Evolutionary conservation across 2,329 filamentous ascomycete species (phyloP), one percentile per base, ranked within the genome.

Genomic region (Alternaria hordeiaustralica): DNA sequence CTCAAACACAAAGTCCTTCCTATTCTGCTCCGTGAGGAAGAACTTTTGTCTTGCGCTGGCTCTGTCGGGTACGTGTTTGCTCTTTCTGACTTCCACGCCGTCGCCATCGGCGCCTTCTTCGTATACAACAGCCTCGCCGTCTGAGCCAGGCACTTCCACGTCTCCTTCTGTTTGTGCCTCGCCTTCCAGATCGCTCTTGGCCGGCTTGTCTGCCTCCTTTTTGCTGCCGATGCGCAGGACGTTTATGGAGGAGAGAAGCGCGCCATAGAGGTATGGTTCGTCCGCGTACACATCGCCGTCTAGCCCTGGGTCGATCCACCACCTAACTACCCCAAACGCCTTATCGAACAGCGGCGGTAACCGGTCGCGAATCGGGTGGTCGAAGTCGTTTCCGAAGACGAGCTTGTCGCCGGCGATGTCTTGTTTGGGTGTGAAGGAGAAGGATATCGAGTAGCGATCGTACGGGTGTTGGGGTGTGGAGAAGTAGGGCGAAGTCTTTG

Each of bases 381-480:
- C 94, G 77, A 98, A 97, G 83, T 97, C 94, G 79, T 98, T 98
- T 45, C 95, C 96, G 72, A 97, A 97, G 58, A 97, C 89, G 3
- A 99, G 84, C 66, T 96, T 89, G 25, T 87, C 80, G 47, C 88
- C 93, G 4, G 85, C 84, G 60, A 97, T 89, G 36, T 80, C 80
- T 28, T 82, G 72, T 72, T 92, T 92, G n/a, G 91, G 92, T 0
- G 87, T 89, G 79, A 97, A 92, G 49, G 88, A 87, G 76, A 97
- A 90, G 30, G 88, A 86, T 72, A 98, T 93, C 72, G 90, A 92
- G 84, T 97, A 97, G 77, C 93, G 91, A 80, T 97, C 94, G 66
- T 85, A 83, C 21, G 82, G 83, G 78, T 97, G 94, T 18, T 87
- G 85, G 6, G 89, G 87, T 6, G 87, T 82, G 13, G 86, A 83